Evolutionary conservation across 2,329 filamentous ascomycete species (phyloP), one percentile per base, ranked within the genome.

Genomic region (Biscogniauxia mediterranea): DNA sequence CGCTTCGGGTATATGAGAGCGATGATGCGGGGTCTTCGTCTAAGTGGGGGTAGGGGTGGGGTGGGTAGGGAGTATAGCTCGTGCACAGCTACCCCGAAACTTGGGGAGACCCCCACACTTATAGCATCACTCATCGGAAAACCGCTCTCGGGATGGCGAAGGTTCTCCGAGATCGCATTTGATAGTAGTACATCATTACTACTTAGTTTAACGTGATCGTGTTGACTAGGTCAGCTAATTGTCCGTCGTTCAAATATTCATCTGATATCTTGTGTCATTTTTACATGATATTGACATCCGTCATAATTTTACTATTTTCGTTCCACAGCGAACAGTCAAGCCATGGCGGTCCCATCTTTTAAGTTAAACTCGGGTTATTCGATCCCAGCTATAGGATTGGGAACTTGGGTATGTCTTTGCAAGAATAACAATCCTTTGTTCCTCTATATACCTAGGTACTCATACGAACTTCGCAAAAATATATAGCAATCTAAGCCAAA

Each of bases 401-500:
- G 38, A n/a, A 46, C 38, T 46, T 46, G 38, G 38, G 38, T 46
- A n/a, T 5, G 38, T 2, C 15, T 46, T 46, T 46, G 6, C 11
- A 46, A 46, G 38, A 9, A 46, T n/a, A 46, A 46, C 13, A 15
- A 23, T 23, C 23, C n/a, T n/a, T n/a, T 17, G 15, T 46, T 15
- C 38, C 38, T 13, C 2, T 5, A 23, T 23, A 2, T 23, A 5
- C 5, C 23, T 23, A 5, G 23, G 17, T 46, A 46, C 11, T 17
- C 38, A 7, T 46, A 46, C 17, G 7, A 46, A 46, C 38, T 46
- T 46, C 32, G 7, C 13, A 38, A 2, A 15, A 11, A 13, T 46
- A 17, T n/a, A 17, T 79, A 76, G 77, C 75, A 73, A 55, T 57
- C 62, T 72, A 73, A 26, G 13, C 76, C 71, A 55, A 72, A 79